Evolutionary conservation across 306 rosid genomes (phyloP), one percentile per base, ranked within the genome.

Genomic region (Vachellia pachyceras): DNA sequence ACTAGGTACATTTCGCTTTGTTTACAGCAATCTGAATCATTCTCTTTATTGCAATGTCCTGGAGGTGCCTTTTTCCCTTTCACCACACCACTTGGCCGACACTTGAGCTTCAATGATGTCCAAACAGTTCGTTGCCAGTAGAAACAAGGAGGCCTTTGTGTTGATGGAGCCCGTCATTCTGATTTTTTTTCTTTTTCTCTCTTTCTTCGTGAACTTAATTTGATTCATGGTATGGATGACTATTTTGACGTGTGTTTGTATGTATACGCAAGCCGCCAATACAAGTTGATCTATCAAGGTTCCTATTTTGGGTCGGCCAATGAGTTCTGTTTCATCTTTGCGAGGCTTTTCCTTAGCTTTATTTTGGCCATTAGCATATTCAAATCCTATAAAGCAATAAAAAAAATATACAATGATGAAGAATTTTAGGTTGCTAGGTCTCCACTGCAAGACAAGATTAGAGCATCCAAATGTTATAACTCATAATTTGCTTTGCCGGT

Each of bases 21-120:
- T 20, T 47, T 11, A 17, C 88, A 82, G 41, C 88, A 85, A 3
- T 69, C 84, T 0, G 86, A 82, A 33, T 79, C 7, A 4, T 86
- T 42, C 2, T 65, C 63, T 4, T 3, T 6, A 72, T 85, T 85
- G 65, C 88, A 85, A 14, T 85, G 63, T 25, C 68, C 76, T 0
- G 20, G 37, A 8, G 84, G 86, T 49, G 86, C 66, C 37, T 63
- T 65, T 78, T 54, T 55, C 5, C 82, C 82, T 14, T 0, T 70
- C 0, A 69, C 25, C n/a, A 17, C 55, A 1, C 77, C 77, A 54
- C 77, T 79, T 0, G 82, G 69, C 3, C 66, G 33, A 25, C 82
- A 79, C 1, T 1, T 29, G 25, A 17, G 75, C 81, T 11, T 85
- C 78, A 63, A 46, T 46, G 3, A 11, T 12, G 0, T 11, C 20